Conservation (phyloP, 345 rosid genomes). For the Citrus hindsii region DNA sequence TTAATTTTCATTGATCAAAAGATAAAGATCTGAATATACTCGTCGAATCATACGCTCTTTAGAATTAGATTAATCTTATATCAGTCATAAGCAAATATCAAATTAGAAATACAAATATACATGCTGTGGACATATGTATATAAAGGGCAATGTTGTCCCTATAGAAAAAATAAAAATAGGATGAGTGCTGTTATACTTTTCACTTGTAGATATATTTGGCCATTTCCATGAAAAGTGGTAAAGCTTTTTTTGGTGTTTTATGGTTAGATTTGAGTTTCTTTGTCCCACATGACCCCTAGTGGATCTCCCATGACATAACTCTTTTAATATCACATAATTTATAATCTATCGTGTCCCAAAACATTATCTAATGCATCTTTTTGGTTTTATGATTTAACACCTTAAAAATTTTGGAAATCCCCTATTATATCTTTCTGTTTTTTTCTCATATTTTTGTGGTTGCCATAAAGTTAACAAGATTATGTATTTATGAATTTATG, state of each 20-base stretch:
- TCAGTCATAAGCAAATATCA: background rate
- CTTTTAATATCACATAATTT: background rate
- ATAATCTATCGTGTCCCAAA: background rate
- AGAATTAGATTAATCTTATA: background rate
- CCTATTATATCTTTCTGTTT: background rate
- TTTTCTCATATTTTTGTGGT: background rate
- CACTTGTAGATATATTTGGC: constrained; percentile 36
- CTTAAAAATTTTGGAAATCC: background rate
- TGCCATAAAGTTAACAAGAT: background rate
- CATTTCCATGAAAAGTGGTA: constrained; percentile 39
- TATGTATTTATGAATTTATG: background rate
- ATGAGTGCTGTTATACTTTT: constrained; percentile 24
- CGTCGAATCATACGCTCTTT: background rate
- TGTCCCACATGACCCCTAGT: constrained; percentile 23
- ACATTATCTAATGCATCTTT: constrained; percentile 7
- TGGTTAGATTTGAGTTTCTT: constrained; percentile 33
- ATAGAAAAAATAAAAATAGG: background rate
- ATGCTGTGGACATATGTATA: constrained; percentile 1
- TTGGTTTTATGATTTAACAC: background rate
- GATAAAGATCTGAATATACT: background rate
- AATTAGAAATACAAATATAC: background rate
- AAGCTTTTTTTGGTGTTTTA: constrained; percentile 47
- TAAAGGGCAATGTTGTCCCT: constrained; percentile 11
- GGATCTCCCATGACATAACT: constrained; percentile 14
- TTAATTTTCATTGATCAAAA: too few relatives aligned